Conservation (phyloP, 352 stramenopile species). For the Phytophthora rubi region DNA sequence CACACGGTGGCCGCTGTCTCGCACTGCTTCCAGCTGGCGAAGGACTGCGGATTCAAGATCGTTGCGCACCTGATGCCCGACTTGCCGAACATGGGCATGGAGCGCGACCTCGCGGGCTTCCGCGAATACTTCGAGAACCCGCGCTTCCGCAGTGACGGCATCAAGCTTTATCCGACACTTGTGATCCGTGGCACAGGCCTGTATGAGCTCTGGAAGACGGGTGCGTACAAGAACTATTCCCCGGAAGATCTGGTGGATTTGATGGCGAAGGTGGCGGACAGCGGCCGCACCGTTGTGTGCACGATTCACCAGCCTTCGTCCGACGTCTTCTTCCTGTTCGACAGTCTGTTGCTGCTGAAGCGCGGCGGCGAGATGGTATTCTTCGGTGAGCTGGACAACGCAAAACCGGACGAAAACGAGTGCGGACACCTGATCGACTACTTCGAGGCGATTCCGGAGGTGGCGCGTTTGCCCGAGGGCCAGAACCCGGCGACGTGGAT, state of each 20-base stretch:
- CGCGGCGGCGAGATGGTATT: conserved; percentile 59
- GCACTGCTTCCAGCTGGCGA: conserved; percentile 79
- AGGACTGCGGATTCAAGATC: conserved; percentile 98
- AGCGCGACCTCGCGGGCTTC: conserved; percentile 96
- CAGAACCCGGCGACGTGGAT: conserved; percentile 83
- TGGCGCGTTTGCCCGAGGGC: conserved; percentile 31
- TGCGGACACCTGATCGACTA: conserved; percentile 43
- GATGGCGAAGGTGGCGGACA: conserved; percentile 88
- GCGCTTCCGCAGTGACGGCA: conserved; percentile 93
- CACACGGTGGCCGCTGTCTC: conserved; percentile 94
- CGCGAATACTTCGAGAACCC: conserved; percentile 97
- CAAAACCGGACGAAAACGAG: conserved; percentile 9
- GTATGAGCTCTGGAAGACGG: conserved; percentile 98
- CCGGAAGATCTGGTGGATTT: conserved; percentile 90
- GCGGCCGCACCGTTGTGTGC: conserved; percentile 76
- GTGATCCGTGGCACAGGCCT: conserved; percentile 97
- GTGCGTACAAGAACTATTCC: conserved; percentile 91
- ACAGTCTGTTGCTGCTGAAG: conserved; percentile 82
- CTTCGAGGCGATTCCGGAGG: conserved; percentile 42
- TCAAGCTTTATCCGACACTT: conserved; percentile 98
- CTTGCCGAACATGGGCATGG: conserved; percentile 97
- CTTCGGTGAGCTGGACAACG: conserved; percentile 48
- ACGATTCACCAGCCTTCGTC: conserved; percentile 40
- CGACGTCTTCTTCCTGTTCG: conserved; percentile 57
- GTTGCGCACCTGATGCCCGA: conserved; percentile 99